These are phyloP conservation scores for Annulohypoxylon bovei DNA, from an alignment of 495 filamentous ascomycete genomes.

Conservation along the genomic window DNA sequence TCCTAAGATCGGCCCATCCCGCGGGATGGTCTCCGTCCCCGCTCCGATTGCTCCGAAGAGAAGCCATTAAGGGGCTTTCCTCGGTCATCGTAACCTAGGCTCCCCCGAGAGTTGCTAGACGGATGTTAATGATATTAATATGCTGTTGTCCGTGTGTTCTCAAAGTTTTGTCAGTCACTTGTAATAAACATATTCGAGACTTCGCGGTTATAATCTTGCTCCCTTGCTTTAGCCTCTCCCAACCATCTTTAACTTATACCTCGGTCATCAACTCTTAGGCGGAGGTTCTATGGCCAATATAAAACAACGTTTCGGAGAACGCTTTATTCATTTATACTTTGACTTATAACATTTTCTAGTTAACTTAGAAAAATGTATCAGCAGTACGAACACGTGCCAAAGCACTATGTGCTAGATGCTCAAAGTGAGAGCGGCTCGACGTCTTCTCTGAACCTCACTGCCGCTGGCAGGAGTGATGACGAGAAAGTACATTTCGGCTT, in stretches of 20 bases:
- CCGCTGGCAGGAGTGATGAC: conserved; percentile 44
- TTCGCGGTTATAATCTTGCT: background rate
- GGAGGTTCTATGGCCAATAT: background rate
- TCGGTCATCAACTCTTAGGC: background rate
- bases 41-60: conserved; percentile 40
- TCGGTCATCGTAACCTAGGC: conserved; percentile 41
- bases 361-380: conserved; percentile 34
- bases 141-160: background rate
- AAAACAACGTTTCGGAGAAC: background rate
- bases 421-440: background rate
- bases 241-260: background rate
- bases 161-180: conserved; percentile 24
- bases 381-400: conserved; percentile 42
- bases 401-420: conserved; percentile 34
- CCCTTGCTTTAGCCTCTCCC: background rate
- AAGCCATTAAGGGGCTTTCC: conserved; percentile 60
- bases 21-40: conserved; percentile 24
- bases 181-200: conserved; percentile 35
- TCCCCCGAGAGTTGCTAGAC: background rate
- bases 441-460: conserved; percentile 54
- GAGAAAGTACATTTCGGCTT: conserved; percentile 64
- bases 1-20: conserved; percentile 12
- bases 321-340: background rate
- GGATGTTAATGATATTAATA: conserved; percentile 30
- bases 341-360: conserved; percentile 1